Base-by-base conservation (phyloP, 768 basidiomycete genomes). In the Hypholoma fasciculare region DNA sequence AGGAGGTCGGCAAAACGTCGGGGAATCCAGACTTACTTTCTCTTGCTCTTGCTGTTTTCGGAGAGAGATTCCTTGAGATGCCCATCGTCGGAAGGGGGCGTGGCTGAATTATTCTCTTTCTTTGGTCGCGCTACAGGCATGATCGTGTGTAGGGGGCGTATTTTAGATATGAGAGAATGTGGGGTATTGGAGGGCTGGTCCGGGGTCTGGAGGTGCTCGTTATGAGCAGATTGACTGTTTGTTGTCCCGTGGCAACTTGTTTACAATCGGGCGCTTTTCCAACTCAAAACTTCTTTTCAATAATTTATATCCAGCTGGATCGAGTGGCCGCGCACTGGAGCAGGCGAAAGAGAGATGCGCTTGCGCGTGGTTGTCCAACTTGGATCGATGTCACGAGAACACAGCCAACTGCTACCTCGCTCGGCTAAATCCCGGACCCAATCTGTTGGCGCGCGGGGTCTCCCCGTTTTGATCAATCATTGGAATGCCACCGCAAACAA, bases 1-100 rank as follows among this genome's bases (percentile, higher is more conserved):
- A 70, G 70, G 71, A 68, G 65, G 40, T 67, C 83, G 85, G 85
- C 76, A 77, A 83, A 86, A 82, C 63, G 56, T 83, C 84, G 81
- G 79, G 68, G 72, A 78, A 76, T 69, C 67, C 59, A 56, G 58
- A 84, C 88, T 74, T 76, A 90, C 88, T 90, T 90, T 84, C 88
- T 82, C 79, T 89, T 90, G 76, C 79, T 81, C 77, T 85, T 89
- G 78, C 80, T 84, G 74, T 82, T 87, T 81, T 88, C 85, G 82
- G 83, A 70, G 71, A 73, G 67, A 64, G 75, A 69, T 71, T 83
- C 82, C 77, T 82, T 82, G 70, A 73, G 70, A 70, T 74, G 72
- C 65, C 76, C 74, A 71, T 86, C 86, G 79, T 87, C 86, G 66
- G 86, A 86, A 72, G 85, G 80, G 61, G 83, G 82, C 65, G 85